Evolutionary conservation across 495 filamentous ascomycete genomes (phyloP).

Genomic region (Ramalina peruviana): DNA sequence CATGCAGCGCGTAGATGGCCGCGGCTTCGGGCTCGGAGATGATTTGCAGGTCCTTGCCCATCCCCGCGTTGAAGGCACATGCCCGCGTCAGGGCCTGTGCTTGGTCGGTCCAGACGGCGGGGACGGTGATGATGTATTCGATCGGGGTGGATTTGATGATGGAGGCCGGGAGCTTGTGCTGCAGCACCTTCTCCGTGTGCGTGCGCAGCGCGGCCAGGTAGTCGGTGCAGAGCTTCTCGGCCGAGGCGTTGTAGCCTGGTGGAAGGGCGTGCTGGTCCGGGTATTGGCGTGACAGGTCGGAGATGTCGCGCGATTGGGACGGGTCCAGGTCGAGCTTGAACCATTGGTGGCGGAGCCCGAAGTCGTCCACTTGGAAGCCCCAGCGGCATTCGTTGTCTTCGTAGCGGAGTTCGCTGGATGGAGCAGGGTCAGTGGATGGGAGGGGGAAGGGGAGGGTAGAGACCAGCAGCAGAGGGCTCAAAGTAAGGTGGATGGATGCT

Average conservation of each 20-base stretch:
- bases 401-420: slow-evolving; percentile 21
- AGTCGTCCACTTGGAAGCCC: slow-evolving; percentile 37
- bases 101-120: slow-evolving; percentile 59
- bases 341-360: slow-evolving; percentile 33
- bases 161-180: slow-evolving; percentile 41
- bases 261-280: slow-evolving; percentile 12
- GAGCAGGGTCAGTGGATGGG: not conserved
- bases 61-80: slow-evolving; percentile 54
- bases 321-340: slow-evolving; percentile 36
- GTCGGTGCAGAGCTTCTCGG: slow-evolving; percentile 53
- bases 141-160: slow-evolving; percentile 49
- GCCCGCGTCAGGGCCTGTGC: slow-evolving; percentile 53
- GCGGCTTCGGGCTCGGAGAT: slow-evolving; percentile 69
- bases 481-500: not conserved
- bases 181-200: slow-evolving; percentile 19
- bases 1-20: slow-evolving; percentile 59
- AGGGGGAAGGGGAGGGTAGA: not conserved
- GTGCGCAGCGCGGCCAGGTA: slow-evolving; percentile 38
- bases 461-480: no score
- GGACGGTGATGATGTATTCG: slow-evolving; percentile 49
- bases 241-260: slow-evolving; percentile 37
- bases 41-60: slow-evolving; percentile 51
- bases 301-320: slow-evolving; percentile 10
- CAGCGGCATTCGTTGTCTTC: slow-evolving; percentile 27
- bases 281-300: slow-evolving; percentile 9